Evolutionary conservation across 257 asterid genomes (phyloP).

Genomic region (Striga asiatica): DNA sequence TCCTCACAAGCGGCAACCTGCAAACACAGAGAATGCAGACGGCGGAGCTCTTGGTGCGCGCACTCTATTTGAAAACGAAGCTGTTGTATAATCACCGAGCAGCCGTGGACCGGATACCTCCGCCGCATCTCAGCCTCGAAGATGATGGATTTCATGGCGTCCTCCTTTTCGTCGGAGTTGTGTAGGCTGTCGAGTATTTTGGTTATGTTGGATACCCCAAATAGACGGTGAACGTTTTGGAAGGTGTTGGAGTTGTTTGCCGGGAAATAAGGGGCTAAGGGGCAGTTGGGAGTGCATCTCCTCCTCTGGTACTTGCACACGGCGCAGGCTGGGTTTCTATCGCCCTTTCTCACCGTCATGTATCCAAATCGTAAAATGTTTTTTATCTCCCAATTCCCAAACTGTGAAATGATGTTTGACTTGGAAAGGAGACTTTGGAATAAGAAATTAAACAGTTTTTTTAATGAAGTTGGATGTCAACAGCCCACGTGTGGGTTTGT

Average conservation of each 20-base stretch:
- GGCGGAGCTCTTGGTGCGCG: slow-evolving; percentile 21
- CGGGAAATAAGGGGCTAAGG: slow-evolving; percentile 63
- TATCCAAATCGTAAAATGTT: too few species aligned
- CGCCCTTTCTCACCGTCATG: slow-evolving; percentile 20
- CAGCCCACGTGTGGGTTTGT: too few species aligned
- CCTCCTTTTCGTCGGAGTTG: slow-evolving; percentile 25
- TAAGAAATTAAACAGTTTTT: too few species aligned
- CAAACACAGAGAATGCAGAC: slow-evolving; percentile 13
- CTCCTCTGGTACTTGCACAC: slow-evolving; percentile 68
- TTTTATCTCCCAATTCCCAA: too few species aligned
- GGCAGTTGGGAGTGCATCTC: slow-evolving; percentile 38
- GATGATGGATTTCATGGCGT: slow-evolving; percentile 61
- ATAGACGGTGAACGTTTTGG: slow-evolving; percentile 50
- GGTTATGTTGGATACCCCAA: slow-evolving; percentile 47
- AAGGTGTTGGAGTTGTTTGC: slow-evolving; percentile 39
- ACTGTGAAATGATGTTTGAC: too few species aligned
- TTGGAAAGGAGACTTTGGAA: too few species aligned
- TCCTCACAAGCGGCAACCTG: slow-evolving; percentile 21
- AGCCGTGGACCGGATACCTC: slow-evolving; percentile 42
- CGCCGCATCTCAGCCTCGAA: slow-evolving; percentile 53
- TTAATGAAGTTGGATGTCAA: too few species aligned
- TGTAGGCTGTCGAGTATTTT: slow-evolving; percentile 19
- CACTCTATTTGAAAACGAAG: slow-evolving; percentile 19
- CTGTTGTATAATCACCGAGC: slow-evolving; percentile 23
- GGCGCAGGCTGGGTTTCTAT: slow-evolving; percentile 59